Evolutionary conservation across 257 asterid genomes (phyloP).

Genomic region (Cinchona pubescens): DNA sequence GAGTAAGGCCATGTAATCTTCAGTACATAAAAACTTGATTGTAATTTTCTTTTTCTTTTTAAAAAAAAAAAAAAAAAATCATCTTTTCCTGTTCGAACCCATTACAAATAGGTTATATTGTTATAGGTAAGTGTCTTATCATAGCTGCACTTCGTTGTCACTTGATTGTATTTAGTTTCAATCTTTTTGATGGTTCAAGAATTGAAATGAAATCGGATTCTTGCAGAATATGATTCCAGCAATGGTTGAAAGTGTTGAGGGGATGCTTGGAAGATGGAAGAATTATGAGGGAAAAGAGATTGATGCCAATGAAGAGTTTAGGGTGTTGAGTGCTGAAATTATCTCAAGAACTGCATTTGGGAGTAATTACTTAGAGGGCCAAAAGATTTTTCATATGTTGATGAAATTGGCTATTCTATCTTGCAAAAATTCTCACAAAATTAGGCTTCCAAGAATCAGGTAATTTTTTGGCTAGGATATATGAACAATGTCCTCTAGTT

Average conservation of each 20-base stretch:
- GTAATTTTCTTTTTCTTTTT: too few species aligned
- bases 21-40: too few species aligned
- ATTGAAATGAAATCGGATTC: not conserved
- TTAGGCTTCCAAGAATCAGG: constrained; percentile 2
- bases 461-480: too few species aligned
- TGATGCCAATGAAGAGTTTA: constrained; percentile 34
- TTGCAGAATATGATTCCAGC: constrained; percentile 47
- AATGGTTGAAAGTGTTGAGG: constrained; percentile 40
- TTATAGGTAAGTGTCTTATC: too few species aligned
- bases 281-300: constrained; percentile 28
- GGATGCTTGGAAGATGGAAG: constrained; percentile 44
- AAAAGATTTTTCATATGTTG: constrained; percentile 38
- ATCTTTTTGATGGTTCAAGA: not conserved
- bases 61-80: too few species aligned
- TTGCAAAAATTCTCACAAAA: constrained; percentile 1
- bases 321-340: constrained; percentile 43
- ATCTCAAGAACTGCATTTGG: constrained; percentile 60
- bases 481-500: too few species aligned
- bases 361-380: constrained; percentile 52
- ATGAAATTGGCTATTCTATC: constrained; percentile 15
- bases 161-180: not conserved
- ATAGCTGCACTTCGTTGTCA: too few species aligned
- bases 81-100: too few species aligned
- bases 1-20: constrained; percentile 20
- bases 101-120: too few species aligned